Evolutionary conservation across 305 asterid genomes (phyloP), one percentile per base, ranked within the genome.

Genomic region (Fraxinus nigra): DNA sequence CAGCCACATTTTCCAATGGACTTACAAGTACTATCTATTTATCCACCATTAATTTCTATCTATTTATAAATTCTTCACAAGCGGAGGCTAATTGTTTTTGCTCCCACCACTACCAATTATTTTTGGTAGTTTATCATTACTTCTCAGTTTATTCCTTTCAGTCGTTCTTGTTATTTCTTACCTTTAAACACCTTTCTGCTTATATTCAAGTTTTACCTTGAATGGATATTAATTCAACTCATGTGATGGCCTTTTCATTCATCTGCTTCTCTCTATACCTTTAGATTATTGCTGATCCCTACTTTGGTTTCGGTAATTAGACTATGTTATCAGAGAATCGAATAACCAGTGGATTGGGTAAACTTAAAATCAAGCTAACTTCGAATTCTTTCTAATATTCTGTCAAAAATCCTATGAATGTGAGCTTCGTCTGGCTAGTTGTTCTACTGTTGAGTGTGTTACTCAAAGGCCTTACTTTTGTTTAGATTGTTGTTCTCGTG

Each of bases 351-450:
- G 46, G 37, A 37, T 26, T 76, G 30, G 35, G 59, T n/a, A 26
- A 56, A 34, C 76, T 14, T 76, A 20, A 74, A 26, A 56, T 69
- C 56, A 76, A 76, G 73, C 69, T 65, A 38, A 72, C 7, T 75
- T 38, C 16, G 35, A 40, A 40, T 77, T 72, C 51, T 35, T 30
- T 37, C 37, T 26, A n/a, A 14, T 40, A 5, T 40, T 63, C 10
- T 43, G 74, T 30, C 51, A 6, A 34, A 74, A 30, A 16, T 37
- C 9, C 37, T 46, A 20, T 46, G 74, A 65, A 43, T 76, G 26
- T 4, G n/a, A 78, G 35, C 10, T n/a, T 73, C 54, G 77, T 56
- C 10, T 14, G 24, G 72, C 37, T 30, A 69, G 67, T 77, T 76
- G 80, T 72, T 40, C 35, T 18, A 38, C 48, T 65, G 11, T 61